Evolutionary conservation across 768 basidiomycete genomes (phyloP), one percentile per base, ranked within the genome.

Genomic region (Cytidiella melzeri): DNA sequence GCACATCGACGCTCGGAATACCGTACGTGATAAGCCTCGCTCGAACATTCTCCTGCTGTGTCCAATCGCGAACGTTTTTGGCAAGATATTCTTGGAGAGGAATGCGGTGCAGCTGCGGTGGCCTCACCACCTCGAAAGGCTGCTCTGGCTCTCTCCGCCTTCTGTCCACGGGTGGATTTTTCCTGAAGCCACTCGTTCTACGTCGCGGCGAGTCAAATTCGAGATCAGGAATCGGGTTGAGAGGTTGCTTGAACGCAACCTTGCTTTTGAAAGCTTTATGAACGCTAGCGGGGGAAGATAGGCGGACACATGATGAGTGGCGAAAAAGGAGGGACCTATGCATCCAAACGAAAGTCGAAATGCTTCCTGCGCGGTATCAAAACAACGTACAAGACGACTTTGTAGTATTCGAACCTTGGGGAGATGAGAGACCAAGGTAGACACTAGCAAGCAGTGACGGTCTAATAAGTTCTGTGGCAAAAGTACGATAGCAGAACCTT

Each of bases 1-100:
- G 46, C 2, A 73, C 47, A 47, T 81, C 69, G 0, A 42, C 25
- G 1, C 48, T 25, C 15, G 73, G 73, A 15, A 85, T 65, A 10
- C 82, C 83, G 51, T 77, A 82, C 1, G 64, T 55, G 12, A 61
- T 51, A 13, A 85, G 62, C 27, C 82, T 76, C 3, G 57, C 48
- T 12, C 47, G 61, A 2, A 77, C 64, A 20, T 55, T 50, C 1
- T 55, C 61, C 21, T 54, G 51, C 6, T 42, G 42, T 2, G 68
- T 63, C 81, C 80, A 82, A 1, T 48, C 36, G 5, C 54, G 45
- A 10, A 72, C 72, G 36, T 73, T 60, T 3, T 48, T 51, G 41
- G 69, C 55, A 43, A 80, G 67, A 48, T 71, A 70, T 6, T 54
- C 45, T 19, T 57, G 45, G 20, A 68, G 49, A 34, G 30, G 30